Base-by-base conservation (phyloP, 495 filamentous ascomycete genomes). In the Neurospora pannonica region DNA sequence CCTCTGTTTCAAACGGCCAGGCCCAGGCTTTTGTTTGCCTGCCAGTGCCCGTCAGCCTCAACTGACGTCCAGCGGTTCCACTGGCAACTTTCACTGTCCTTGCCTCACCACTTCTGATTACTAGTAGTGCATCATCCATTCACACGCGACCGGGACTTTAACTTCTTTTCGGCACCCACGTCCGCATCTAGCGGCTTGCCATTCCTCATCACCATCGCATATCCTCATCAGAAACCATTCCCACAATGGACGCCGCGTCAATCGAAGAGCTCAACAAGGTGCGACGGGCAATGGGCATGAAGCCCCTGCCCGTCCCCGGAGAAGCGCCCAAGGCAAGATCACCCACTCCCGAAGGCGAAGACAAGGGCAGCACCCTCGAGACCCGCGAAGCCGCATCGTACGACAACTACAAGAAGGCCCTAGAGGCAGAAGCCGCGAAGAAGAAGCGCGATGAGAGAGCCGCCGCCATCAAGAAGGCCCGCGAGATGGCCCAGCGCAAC, bases 241-340 rank as follows among this genome's bases (percentile, higher is more conserved):
- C 46, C 72, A 89, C 73, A 42, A 97, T 95, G 93, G 93, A 95
- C 86, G 87, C 90, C 77, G 89, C 95, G 38, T 91, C 92, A 72
- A 95, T 99, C 80, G 94, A 97, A 81, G 93, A 97, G 86, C 93
- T 94, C 69, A 99, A 99, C 87, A 93, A 94, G 79, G 90, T 97
- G 76, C 95, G 96, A 60, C 87, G 90, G 75, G 93, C 93, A 43
- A 87, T 98, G 76, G 96, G 96, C 74, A 90, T 97, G 85, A 94
- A 94, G 78, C 95, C 94, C 39, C 86, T 99, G 76, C 94, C 94
- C 70, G 92, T 97, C 10, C 92, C 93, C 28, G 91, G 92, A 37
- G 87, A 85, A 42, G 78, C 77, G 43, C 75, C 79, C 60, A 77
- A 79, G 74, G 80, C 85, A 42, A 75, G 80, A 38, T 74, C 79